phyloP scores from a whole-genome alignment of 305 asterid species.

The Solanum hybrid region DNA sequence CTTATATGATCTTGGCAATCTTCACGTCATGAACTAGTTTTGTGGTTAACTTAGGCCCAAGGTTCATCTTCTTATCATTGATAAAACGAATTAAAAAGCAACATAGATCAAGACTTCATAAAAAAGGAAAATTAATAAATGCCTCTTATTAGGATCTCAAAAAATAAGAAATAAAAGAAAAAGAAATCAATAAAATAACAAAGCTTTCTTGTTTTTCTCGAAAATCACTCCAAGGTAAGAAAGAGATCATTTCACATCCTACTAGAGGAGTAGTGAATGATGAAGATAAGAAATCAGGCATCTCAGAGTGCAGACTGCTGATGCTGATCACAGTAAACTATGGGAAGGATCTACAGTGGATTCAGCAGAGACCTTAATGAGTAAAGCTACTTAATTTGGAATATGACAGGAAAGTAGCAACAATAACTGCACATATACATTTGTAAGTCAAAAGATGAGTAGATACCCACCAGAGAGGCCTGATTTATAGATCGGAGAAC shows the following conservation, averaged over 20 bases:
- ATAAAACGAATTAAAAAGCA: background rate
- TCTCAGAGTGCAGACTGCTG: background rate
- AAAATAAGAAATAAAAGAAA: background rate
- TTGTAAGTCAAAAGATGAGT: background rate
- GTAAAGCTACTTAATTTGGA: background rate
- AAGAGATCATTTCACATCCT: background rate
- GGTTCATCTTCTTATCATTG: background rate
- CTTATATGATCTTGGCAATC: background rate
- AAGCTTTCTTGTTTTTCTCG: background rate
- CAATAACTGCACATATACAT: background rate
- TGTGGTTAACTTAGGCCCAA: background rate
- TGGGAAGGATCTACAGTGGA: background rate
- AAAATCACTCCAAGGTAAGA: background rate
- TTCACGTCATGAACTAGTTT: background rate
- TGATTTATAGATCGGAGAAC: conserved; percentile 59
- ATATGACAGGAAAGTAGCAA: conserved; percentile 3
- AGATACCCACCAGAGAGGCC: conserved; percentile 39
- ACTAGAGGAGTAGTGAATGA: background rate
- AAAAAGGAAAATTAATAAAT: background rate
- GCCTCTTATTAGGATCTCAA: background rate
- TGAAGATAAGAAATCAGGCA: background rate
- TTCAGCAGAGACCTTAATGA: background rate
- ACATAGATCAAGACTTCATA: background rate
- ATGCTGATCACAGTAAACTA: background rate
- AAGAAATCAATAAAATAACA: background rate